Evolutionary conservation across 148 eudicot genomes (phyloP).

Genomic region (Diospyros kaki): DNA sequence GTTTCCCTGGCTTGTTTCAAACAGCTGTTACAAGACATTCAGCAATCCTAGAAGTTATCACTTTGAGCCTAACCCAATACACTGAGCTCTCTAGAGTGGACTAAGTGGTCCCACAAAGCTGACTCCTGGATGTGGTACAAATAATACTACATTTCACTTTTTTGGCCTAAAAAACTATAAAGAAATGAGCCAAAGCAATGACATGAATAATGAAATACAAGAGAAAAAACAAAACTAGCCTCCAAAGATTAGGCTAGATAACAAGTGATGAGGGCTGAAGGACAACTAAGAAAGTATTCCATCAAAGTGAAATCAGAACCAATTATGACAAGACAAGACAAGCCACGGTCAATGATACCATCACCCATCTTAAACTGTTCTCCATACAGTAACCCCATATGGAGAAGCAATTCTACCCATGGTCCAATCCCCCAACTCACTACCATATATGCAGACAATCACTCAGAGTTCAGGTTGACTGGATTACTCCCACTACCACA

Average conservation of each 20-base stretch:
- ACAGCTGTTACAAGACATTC: too few relatives aligned
- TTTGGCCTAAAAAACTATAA: neutral
- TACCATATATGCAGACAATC: too few relatives aligned
- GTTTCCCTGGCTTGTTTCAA: too few relatives aligned
- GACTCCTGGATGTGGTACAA: too few relatives aligned
- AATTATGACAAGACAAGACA: neutral
- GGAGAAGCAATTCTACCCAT: too few relatives aligned
- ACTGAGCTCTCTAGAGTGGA: too few relatives aligned
- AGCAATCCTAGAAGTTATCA: too few relatives aligned
- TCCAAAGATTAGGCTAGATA: neutral
- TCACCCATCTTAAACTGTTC: neutral
- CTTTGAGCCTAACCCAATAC: too few relatives aligned
- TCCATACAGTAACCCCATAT: too few relatives aligned
- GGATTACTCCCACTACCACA: neutral
- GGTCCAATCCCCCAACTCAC: too few relatives aligned
- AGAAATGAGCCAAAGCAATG: neutral
- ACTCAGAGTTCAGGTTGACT: too few relatives aligned
- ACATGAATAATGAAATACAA: neutral
- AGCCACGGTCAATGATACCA: neutral
- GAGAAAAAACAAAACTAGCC: neutral
- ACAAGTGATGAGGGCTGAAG: neutral
- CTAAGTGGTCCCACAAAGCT: too few relatives aligned
- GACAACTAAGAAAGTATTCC: neutral
- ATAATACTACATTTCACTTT: neutral
- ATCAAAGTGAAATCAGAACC: neutral